These are phyloP conservation scores for Epichloe festucae DNA, from an alignment of 2,329 filamentous ascomycete genomes.

Conservation along the genomic window DNA sequence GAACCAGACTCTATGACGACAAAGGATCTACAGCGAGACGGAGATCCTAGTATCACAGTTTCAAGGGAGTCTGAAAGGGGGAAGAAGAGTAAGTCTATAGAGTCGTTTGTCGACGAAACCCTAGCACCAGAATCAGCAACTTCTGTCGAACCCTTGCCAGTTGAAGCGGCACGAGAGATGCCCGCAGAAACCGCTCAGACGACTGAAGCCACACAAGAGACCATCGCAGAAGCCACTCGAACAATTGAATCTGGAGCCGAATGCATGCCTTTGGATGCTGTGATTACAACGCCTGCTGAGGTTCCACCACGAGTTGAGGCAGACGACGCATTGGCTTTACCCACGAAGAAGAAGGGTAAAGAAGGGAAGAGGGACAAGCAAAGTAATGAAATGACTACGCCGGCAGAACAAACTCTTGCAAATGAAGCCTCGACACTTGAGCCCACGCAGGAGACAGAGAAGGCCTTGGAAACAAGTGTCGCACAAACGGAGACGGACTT, in stretches of 20 bases:
- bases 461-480: background rate
- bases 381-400: background rate
- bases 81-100: constrained; percentile 14
- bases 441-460: background rate
- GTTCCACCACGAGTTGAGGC: background rate
- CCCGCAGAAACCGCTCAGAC: background rate
- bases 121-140: background rate
- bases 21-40: constrained; percentile 1
- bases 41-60: constrained; percentile 19
- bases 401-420: background rate
- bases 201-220: background rate
- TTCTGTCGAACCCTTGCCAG: background rate
- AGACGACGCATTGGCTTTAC: constrained; percentile 1
- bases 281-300: background rate
- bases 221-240: background rate
- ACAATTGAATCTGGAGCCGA: background rate
- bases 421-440: background rate
- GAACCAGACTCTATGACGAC: background rate
- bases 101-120: background rate
- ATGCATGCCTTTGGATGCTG: background rate
- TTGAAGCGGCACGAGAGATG: background rate
- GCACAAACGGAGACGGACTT: background rate
- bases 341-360: constrained; percentile 4
- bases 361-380: constrained; percentile 3
- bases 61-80: constrained; percentile 30